Base-by-base conservation (phyloP, 2,329 filamentous ascomycete species). In the Scedosporium boydii region DNA sequence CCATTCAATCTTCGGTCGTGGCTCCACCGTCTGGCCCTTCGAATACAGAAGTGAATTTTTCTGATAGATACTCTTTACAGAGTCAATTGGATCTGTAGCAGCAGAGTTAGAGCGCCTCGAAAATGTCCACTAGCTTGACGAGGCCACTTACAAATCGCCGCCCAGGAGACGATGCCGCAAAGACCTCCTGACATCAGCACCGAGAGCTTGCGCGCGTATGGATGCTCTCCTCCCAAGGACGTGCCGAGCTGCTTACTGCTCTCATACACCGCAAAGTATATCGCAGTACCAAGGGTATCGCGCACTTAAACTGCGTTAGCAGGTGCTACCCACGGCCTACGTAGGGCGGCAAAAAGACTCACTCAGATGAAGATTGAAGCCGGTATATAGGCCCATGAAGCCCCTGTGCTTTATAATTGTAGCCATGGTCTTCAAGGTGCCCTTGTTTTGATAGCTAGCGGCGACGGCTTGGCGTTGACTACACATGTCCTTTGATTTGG, bases 191-290 rank as follows among this genome's bases (percentile, higher is more conserved):
- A 89, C 58, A 87, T 79, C 14, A 93, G 83, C 38, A 95, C 90
- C 16, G 90, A 88, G 62, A 90, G 73, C n/a, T 90, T 89, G 69
- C 89, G 89, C 58, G 88, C 90, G n/a, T 89, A 86, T 6, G 87
- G 86, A 64, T 82, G 82, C 66, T 89, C 88, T 58, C 88, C 83
- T 51, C 83, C 85, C 66, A 89, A 85, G 16, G 90, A 91, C 21
- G 88, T 90, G 66, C 92, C 82, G 26, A 93, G 76, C 72, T 95
- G 90, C 71, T 96, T 96, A 68, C 86, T 85, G 72, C 89, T 92
- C 74, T 96, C 91, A 72, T 96, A 96, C 34, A 91, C 93, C 77
- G 90, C 90, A 71, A 96, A 96, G 73, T 96, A 96, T 63, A 93
- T 90, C 34, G 86, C 84, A 1, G 91, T 96, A 61, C 91, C 91